Percentiles rank a stretch among this genome's conserved stretches.
Evolutionary conservation across 2,329 filamentous ascomycete genomes (phyloP).

Genomic region (Penicillium sp.): DNA sequence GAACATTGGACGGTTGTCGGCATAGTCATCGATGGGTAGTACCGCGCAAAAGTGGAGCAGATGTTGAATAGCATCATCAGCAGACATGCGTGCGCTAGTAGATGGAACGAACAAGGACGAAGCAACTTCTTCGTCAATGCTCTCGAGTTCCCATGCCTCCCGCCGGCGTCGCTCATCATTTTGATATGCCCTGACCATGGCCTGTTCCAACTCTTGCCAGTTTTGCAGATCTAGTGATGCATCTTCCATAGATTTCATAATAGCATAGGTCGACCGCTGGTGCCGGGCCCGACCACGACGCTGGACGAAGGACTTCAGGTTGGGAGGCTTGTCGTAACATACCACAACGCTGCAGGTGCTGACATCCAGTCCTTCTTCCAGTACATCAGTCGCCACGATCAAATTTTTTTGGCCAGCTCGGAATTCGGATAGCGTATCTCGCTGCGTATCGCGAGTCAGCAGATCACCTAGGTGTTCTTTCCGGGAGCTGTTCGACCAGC

Average conservation of each 20-base stretch:
- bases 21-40: slow-evolving; percentile 56
- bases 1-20: slow-evolving; percentile 68
- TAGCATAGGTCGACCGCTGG: slow-evolving; percentile 53
- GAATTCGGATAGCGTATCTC: slow-evolving; percentile 55
- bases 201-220: slow-evolving; percentile 68
- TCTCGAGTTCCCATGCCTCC: slow-evolving; percentile 51
- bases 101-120: slow-evolving; percentile 42
- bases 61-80: slow-evolving; percentile 72
- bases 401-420: slow-evolving; percentile 53
- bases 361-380: slow-evolving; percentile 62
- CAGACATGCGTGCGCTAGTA: slow-evolving; percentile 62
- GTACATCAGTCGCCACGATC: slow-evolving; percentile 57
- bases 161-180: slow-evolving; percentile 58
- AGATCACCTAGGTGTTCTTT: slow-evolving; percentile 52
- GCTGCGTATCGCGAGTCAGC: slow-evolving; percentile 47
- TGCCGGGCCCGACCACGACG: slow-evolving; percentile 62
- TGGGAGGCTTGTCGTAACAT: slow-evolving; percentile 61
- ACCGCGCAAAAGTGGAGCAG: slow-evolving; percentile 76
- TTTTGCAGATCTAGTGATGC: slow-evolving; percentile 39
- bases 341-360: slow-evolving; percentile 64
- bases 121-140: slow-evolving; percentile 40
- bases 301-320: slow-evolving; percentile 65
- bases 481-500: slow-evolving; percentile 45
- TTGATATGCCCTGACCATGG: slow-evolving; percentile 70
- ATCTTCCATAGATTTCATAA: slow-evolving; percentile 47